phyloP scores from a whole-genome alignment of 495 filamentous ascomycete species.

The Aspergillus funiculosus region DNA sequence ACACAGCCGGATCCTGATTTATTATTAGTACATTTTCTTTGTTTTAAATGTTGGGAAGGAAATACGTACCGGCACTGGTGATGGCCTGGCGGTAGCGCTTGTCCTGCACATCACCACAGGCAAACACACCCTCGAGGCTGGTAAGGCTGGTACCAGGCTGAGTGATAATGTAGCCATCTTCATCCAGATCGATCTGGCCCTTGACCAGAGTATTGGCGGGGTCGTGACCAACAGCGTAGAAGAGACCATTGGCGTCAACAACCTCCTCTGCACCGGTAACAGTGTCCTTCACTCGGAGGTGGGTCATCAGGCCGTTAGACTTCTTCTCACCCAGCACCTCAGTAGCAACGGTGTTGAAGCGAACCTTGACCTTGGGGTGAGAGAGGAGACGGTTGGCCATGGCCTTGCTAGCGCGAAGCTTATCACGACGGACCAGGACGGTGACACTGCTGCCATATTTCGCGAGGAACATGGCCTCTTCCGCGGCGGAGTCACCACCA shows the following conservation, averaged over 20 bases:
- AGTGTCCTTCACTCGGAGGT: constrained; percentile 74
- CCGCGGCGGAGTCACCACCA: constrained; percentile 92
- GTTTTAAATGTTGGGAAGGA: not conserved
- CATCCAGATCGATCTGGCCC: constrained; percentile 78
- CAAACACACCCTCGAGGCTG: constrained; percentile 87
- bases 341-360: constrained; percentile 72
- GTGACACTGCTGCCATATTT: constrained; percentile 96
- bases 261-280: constrained; percentile 70
- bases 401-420: constrained; percentile 78
- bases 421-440: constrained; percentile 82
- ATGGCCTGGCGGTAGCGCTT: constrained; percentile 98
- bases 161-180: constrained; percentile 84
- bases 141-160: constrained; percentile 84
- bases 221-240: constrained; percentile 97
- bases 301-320: constrained; percentile 70
- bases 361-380: constrained; percentile 84
- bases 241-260: constrained; percentile 84
- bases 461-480: constrained; percentile 95
- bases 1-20: constrained; percentile 79
- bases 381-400: constrained; percentile 81
- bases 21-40: constrained; percentile 13
- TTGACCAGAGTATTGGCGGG: constrained; percentile 84
- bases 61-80: constrained; percentile 82
- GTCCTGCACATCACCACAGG: constrained; percentile 96
- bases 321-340: constrained; percentile 81